phyloP scores from a whole-genome alignment of 1,284 basidiomycete genomes.

The Trichosporon sp. region DNA sequence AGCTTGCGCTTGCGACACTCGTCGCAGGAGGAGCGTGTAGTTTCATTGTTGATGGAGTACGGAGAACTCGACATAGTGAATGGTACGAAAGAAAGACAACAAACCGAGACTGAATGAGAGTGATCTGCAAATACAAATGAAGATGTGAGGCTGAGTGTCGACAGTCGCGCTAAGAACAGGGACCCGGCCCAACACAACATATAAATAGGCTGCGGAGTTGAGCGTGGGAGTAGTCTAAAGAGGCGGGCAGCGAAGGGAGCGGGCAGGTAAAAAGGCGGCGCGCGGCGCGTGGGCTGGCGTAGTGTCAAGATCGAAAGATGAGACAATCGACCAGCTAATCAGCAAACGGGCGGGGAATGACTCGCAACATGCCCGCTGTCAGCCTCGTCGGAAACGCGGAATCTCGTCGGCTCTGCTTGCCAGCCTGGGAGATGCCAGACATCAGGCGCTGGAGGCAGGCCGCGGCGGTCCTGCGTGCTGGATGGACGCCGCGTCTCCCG shows the following conservation, averaged over 20 bases:
- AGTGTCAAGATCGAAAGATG: background rate
- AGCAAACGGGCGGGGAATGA: background rate
- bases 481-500: background rate
- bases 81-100: background rate
- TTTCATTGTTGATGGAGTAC: background rate
- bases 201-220: background rate
- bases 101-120: background rate
- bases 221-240: too few species aligned
- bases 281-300: background rate
- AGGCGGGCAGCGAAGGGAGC: too few species aligned
- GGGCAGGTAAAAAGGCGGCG: too few species aligned
- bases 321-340: background rate
- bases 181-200: background rate
- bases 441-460: too few species aligned
- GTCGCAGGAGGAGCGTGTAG: background rate
- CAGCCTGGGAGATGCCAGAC: too few species aligned
- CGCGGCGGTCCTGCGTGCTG: too few species aligned
- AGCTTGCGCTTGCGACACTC: conserved; percentile 11
- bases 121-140: background rate
- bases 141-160: background rate
- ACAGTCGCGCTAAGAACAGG: background rate
- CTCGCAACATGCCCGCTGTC: background rate
- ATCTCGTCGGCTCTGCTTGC: background rate
- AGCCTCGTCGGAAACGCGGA: background rate
- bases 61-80: background rate